phyloP scores from a whole-genome alignment of 768 basidiomycete species.

The Lentinula boryana region DNA sequence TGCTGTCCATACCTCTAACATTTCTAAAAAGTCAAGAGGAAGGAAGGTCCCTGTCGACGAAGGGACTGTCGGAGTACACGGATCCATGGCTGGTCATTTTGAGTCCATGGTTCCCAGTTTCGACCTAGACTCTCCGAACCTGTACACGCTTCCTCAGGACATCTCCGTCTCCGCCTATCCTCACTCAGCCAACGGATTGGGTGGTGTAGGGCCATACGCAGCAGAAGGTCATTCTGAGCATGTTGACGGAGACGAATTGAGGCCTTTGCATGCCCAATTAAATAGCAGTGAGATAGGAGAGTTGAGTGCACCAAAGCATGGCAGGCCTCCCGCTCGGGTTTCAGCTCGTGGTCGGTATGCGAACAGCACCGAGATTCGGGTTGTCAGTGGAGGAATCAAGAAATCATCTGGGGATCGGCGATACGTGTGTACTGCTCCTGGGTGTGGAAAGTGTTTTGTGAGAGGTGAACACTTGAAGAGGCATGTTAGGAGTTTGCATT shows the following conservation, averaged over 20 bases:
- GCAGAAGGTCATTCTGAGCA: background rate
- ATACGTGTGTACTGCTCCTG: slow-evolving; percentile 40
- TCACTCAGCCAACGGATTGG: background rate
- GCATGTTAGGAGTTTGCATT: slow-evolving; percentile 48
- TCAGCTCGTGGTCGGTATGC: background rate
- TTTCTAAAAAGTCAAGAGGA: slow-evolving; percentile 1
- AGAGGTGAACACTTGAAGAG: slow-evolving; percentile 54
- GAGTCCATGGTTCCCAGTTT: background rate
- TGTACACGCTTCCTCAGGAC: background rate
- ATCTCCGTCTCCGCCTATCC: background rate
- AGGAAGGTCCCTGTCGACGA: slow-evolving; percentile 5
- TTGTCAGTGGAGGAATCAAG: slow-evolving; percentile 7
- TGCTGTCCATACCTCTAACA: background rate
- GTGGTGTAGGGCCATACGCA: background rate
- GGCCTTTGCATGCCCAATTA: background rate
- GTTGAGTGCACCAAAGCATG: background rate
- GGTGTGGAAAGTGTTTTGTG: slow-evolving; percentile 47
- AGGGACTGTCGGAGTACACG: background rate
- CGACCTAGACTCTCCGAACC: background rate
- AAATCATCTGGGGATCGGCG: slow-evolving; percentile 20
- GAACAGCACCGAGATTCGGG: background rate
- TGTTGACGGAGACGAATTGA: background rate
- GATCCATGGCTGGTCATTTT: background rate
- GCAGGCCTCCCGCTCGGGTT: background rate
- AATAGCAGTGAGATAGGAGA: background rate